phyloP scores from a whole-genome alignment of 2,329 filamentous ascomycete species.

The Penicillium capsulatum region DNA sequence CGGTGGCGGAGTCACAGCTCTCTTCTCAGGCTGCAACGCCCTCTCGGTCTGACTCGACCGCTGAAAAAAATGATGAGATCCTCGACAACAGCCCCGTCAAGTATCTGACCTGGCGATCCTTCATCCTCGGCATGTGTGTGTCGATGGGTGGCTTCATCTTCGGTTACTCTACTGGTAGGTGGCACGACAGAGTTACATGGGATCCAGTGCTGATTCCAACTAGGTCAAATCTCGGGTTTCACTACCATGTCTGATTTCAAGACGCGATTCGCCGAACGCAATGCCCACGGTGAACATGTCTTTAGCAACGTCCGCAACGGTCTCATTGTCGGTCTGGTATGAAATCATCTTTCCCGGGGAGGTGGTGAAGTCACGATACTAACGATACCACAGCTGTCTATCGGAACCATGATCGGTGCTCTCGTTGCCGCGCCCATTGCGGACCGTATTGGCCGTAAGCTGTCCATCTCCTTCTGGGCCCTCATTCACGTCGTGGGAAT shows the following conservation, averaged over 20 bases:
- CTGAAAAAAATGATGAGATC: constrained; percentile 32
- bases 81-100: constrained; percentile 43
- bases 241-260: constrained; percentile 47
- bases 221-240: constrained; percentile 45
- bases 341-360: constrained; percentile 7
- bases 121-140: constrained; percentile 44
- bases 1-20: constrained; percentile 25
- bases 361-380: neutral
- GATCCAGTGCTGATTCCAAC: constrained; percentile 2
- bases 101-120: constrained; percentile 42
- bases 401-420: constrained; percentile 44
- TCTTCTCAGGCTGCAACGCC: constrained; percentile 34
- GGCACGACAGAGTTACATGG: constrained; percentile 1
- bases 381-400: constrained; percentile 34
- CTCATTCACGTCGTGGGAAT: constrained; percentile 45
- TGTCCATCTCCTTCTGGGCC: constrained; percentile 45
- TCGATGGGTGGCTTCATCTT: constrained; percentile 49
- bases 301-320: constrained; percentile 46
- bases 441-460: constrained; percentile 44
- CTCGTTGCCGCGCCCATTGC: constrained; percentile 44
- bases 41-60: constrained; percentile 29
- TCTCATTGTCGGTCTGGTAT: constrained; percentile 44
- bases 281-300: constrained; percentile 30
- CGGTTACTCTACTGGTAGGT: constrained; percentile 43
- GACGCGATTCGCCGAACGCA: constrained; percentile 37